These are phyloP conservation scores for Podila minutissima DNA, from an alignment of 192 early-diverging fungal species.

Conservation along the genomic window DNA sequence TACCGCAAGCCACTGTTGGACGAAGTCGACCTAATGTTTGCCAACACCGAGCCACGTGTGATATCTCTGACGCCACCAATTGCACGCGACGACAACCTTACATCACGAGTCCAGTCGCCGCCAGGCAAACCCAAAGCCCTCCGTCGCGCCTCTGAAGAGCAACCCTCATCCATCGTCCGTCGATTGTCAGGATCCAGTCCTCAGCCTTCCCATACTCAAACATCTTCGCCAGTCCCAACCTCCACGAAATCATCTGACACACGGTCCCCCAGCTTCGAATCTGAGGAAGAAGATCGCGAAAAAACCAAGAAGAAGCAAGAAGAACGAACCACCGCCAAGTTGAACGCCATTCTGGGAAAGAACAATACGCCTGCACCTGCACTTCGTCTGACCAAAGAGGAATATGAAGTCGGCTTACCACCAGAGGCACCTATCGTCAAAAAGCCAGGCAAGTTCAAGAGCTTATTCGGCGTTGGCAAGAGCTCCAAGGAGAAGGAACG, in stretches of 20 bases:
- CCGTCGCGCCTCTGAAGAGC: constrained; percentile 12
- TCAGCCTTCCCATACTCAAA: not conserved
- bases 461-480: constrained; percentile 44
- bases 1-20: constrained; percentile 39
- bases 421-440: constrained; percentile 25
- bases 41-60: constrained; percentile 52
- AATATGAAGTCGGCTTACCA: constrained; percentile 22
- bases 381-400: constrained; percentile 20
- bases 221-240: not conserved
- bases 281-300: constrained; percentile 31
- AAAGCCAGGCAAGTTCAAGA: constrained; percentile 53
- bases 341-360: constrained; percentile 29
- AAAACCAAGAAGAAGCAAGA: constrained; percentile 6
- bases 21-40: constrained; percentile 32
- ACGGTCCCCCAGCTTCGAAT: constrained; percentile 26
- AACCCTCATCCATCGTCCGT: not conserved
- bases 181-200: not conserved
- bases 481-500: constrained; percentile 52
- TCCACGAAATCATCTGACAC: constrained; percentile 7
- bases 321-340: constrained; percentile 22
- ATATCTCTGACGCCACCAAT: constrained; percentile 61
- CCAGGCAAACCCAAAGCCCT: constrained; percentile 19
- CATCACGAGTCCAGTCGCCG: constrained; percentile 14
- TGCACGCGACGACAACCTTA: constrained; percentile 50
- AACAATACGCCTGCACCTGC: constrained; percentile 1